These are phyloP conservation scores for Capillidium heterosporum DNA, from an alignment of 371 early-diverging fungal species.

Conservation along the genomic window DNA sequence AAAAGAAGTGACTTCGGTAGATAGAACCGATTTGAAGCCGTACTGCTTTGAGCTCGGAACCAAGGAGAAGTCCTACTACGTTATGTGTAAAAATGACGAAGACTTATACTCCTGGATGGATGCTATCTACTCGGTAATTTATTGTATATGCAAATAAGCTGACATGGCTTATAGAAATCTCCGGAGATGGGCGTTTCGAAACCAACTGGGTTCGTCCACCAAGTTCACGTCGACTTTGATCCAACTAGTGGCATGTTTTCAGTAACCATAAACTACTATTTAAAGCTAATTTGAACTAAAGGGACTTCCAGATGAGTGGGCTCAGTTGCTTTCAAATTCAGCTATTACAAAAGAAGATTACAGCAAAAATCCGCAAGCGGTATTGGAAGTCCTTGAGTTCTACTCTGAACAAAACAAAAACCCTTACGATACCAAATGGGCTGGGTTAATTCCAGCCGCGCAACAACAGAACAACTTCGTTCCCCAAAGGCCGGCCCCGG, in stretches of 20 bases:
- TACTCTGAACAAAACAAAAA: constrained; percentile 61
- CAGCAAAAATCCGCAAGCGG: constrained; percentile 91
- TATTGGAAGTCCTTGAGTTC: constrained; percentile 88
- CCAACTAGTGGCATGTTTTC: constrained; percentile 80
- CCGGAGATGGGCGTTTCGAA: constrained; percentile 74
- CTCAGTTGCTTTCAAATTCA: constrained; percentile 66
- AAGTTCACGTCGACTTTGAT: constrained; percentile 94
- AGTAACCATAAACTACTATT: constrained; percentile 22
- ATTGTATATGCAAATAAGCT: neutral
- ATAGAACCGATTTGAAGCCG: constrained; percentile 64
- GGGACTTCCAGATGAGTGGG: constrained; percentile 91
- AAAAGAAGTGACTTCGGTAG: constrained; percentile 70
- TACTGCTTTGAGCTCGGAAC: constrained; percentile 82
- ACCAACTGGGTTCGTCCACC: constrained; percentile 88
- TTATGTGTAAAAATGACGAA: constrained; percentile 80
- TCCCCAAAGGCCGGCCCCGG: neutral
- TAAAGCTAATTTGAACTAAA: constrained; percentile 9
- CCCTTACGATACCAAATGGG: constrained; percentile 3
- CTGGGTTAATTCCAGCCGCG: neutral
- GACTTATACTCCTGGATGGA: constrained; percentile 95
- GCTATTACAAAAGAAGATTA: constrained; percentile 90
- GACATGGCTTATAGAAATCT: constrained; percentile 31
- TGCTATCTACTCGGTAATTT: constrained; percentile 60
- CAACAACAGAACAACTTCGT: neutral
- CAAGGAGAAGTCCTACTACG: constrained; percentile 64